Evolutionary conservation across 257 asterid genomes (phyloP).

Genomic region (Cordia subcordata): DNA sequence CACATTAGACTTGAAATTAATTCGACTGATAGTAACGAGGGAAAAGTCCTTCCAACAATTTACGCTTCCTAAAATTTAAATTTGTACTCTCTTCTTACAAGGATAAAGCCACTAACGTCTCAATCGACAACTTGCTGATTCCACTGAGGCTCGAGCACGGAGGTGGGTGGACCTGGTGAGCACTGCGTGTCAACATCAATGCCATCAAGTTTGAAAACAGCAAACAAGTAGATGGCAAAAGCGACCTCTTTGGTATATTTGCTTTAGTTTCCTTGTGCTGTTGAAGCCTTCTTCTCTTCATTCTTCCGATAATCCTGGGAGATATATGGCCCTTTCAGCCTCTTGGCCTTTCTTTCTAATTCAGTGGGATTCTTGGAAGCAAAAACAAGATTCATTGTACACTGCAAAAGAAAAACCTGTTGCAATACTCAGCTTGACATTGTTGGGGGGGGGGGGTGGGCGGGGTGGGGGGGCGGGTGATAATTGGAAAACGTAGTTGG

Average conservation of each 20-base stretch:
- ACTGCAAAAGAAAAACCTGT: constrained; percentile 9
- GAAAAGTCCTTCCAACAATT: no score
- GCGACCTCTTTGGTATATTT: neutral
- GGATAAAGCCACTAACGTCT: no score
- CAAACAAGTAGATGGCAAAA: neutral
- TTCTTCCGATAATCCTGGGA: neutral
- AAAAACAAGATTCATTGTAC: constrained; percentile 2
- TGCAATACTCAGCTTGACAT: no score
- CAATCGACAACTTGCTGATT: neutral
- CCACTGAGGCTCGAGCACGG: neutral
- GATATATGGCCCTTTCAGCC: neutral
- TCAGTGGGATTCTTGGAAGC: neutral
- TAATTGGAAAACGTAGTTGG: no score
- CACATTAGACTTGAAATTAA: no score
- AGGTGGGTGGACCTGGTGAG: neutral
- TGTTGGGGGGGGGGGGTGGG: no score
- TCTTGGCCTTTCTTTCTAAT: neutral
- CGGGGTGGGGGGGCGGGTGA: no score
- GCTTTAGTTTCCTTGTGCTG: constrained; percentile 2
- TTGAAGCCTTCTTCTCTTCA: neutral
- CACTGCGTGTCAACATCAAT: neutral
- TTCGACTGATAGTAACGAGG: no score
- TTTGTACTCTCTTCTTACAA: neutral
- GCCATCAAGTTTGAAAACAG: neutral
- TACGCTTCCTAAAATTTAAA: no score